Evolutionary conservation across 2,329 filamentous ascomycete genomes (phyloP).

Genomic region (Neopestalotiopsis rosae): DNA sequence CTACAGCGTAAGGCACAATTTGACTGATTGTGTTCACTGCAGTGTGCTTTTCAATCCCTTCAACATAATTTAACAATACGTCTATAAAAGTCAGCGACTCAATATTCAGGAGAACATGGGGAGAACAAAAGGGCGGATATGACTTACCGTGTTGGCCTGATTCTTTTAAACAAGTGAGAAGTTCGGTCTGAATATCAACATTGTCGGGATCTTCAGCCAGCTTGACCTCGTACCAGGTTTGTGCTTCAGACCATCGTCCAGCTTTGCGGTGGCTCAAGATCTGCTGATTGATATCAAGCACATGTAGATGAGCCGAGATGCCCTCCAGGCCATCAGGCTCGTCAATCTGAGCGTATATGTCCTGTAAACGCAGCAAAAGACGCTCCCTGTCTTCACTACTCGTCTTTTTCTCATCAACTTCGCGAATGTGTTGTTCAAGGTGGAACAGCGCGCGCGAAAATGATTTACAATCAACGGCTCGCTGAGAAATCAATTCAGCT

Average conservation of each 20-base stretch:
- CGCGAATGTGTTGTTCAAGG: slow-evolving; percentile 84
- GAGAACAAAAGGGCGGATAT: neutral
- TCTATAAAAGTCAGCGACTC: slow-evolving; percentile 54
- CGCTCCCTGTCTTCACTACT: slow-evolving; percentile 62
- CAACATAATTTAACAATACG: slow-evolving; percentile 84
- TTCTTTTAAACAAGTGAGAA: slow-evolving; percentile 88
- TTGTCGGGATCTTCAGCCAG: slow-evolving; percentile 81
- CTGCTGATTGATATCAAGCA: slow-evolving; percentile 92
- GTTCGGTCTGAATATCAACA: slow-evolving; percentile 77
- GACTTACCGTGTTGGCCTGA: slow-evolving; percentile 84
- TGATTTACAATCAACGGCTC: slow-evolving; percentile 92
- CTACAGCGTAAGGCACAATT: slow-evolving; percentile 82
- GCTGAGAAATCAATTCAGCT: slow-evolving; percentile 73
- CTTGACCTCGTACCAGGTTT: slow-evolving; percentile 96
- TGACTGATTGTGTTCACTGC: slow-evolving; percentile 58
- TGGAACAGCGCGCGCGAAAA: slow-evolving; percentile 93
- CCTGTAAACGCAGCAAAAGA: slow-evolving; percentile 79
- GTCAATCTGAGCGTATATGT: slow-evolving; percentile 96
- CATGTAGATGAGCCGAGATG: slow-evolving; percentile 84
- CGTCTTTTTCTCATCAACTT: slow-evolving; percentile 49
- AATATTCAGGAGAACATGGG: neutral
- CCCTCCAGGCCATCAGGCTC: slow-evolving; percentile 97
- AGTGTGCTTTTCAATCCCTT: slow-evolving; percentile 67
- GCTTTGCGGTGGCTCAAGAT: slow-evolving; percentile 92
- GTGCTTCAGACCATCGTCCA: slow-evolving; percentile 90